These are phyloP conservation scores for Suillus hirtellus DNA, from an alignment of 768 basidiomycete species.

Conservation along the genomic window DNA sequence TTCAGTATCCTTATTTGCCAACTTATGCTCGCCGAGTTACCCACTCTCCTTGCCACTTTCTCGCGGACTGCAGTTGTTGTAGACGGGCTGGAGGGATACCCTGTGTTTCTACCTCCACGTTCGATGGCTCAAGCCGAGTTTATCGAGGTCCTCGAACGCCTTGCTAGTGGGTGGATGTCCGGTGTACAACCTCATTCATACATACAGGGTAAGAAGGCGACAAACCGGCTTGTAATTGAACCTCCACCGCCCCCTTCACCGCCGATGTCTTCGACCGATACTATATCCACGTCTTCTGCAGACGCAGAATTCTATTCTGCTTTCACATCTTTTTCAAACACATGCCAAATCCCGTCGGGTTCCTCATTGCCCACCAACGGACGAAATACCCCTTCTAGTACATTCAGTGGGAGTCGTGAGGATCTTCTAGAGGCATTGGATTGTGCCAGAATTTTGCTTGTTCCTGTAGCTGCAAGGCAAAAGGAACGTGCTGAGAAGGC, in stretches of 20 bases:
- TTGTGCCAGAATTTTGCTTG: conserved; percentile 68
- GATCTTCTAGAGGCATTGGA: conserved; percentile 62
- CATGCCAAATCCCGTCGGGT: conserved; percentile 12
- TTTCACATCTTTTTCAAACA: conserved; percentile 27
- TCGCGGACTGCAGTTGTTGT: conserved; percentile 65
- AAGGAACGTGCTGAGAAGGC: conserved; percentile 55
- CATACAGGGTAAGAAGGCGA: conserved; percentile 35
- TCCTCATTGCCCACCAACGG: conserved; percentile 24
- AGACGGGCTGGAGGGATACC: conserved; percentile 85
- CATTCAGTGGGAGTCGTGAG: conserved; percentile 21
- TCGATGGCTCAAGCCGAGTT: conserved; percentile 93
- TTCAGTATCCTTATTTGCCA: conserved; percentile 76
- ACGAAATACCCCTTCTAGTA: conserved; percentile 21
- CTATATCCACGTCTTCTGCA: conserved; percentile 27
- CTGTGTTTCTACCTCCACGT: conserved; percentile 82
- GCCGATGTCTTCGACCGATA: conserved; percentile 23
- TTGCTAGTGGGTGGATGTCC: conserved; percentile 72
- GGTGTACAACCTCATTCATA: conserved; percentile 62
- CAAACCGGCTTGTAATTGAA: conserved; percentile 45
- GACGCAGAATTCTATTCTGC: conserved; percentile 22
- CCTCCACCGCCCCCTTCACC: conserved; percentile 36
- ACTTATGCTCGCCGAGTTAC: conserved; percentile 78
- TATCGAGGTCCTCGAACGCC: conserved; percentile 78
- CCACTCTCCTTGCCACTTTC: conserved; percentile 61
- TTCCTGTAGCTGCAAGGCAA: conserved; percentile 67